Base-by-base conservation (phyloP, 2,329 filamentous ascomycete species). In the Lecanoromycetidae sp. region DNA sequence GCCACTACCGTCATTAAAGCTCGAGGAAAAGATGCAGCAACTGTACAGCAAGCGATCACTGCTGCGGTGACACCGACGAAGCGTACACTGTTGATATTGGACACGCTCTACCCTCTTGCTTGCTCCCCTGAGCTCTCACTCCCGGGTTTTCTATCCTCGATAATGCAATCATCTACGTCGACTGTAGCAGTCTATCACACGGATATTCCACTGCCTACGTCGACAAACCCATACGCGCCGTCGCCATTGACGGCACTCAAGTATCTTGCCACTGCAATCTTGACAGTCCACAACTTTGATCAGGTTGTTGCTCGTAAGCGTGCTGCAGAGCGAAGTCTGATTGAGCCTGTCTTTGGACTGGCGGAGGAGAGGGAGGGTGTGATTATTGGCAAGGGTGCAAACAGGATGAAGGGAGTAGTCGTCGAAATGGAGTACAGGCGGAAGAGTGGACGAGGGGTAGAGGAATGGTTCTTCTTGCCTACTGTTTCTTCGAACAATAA, bases 251-350 rank as follows among this genome's bases (percentile, higher is more conserved):
- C 79, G 1, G 68, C 87, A 1, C 71, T 96, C 19, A 76, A 74
- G 37, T 93, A 93, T 64, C 79, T 95, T 49, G 85, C 88, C n/a
- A 98, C 91, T 3, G 82, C 87, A 3, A 76, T 96, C 44, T 72
- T 96, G 50, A 79, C 76, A 4, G 71, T 84, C 0, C 79, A 82
- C 32, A 84, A 79, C 12, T 73, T 95, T 32, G 68, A 77, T 6
- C 87, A 95, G 56, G 76, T 84, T 35, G 71, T 91, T 4, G 79
- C 80, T 25, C 73, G 76, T 30, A 87, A 87, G 60, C 75, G 74
- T n/a, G 87, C 90, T 3, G 73, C 75, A 8, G 80, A 91, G 62
- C 76, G 83, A 48, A 87, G 84, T 57, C 68, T 85, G 5, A 77
- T 76, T 4, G 81, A 82, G 51, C 90, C 90, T 0, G 75, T 76